Percentiles rank a stretch among this genome's conserved stretches.
phyloP scores from a whole-genome alignment of 2,329 filamentous ascomycete species.

The Colletotrichum australisinense region DNA sequence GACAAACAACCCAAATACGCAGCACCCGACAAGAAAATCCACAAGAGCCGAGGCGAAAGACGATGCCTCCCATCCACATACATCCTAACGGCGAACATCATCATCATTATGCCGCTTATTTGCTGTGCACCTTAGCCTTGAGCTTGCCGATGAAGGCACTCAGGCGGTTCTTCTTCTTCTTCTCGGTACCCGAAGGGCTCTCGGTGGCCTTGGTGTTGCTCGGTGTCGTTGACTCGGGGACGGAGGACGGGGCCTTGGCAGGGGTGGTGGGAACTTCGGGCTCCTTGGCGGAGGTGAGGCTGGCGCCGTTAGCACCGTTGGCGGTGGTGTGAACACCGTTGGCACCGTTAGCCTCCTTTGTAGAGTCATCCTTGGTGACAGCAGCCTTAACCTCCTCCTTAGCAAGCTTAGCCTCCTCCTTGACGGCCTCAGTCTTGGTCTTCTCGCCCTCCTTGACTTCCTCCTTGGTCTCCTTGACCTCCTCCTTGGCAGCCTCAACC shows the following conservation, averaged over 20 bases:
- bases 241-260: slow-evolving; percentile 33
- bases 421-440: slow-evolving; percentile 34
- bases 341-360: slow-evolving; percentile 18
- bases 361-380: slow-evolving; percentile 29
- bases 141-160: slow-evolving; percentile 72
- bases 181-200: slow-evolving; percentile 51
- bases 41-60: slow-evolving; percentile 48
- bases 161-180: slow-evolving; percentile 75
- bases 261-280: slow-evolving; percentile 30
- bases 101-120: slow-evolving; percentile 26
- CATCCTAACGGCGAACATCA: slow-evolving; percentile 38
- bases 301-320: slow-evolving; percentile 38
- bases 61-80: slow-evolving; percentile 40
- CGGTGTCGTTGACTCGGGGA: slow-evolving; percentile 36
- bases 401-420: slow-evolving; percentile 35
- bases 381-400: slow-evolving; percentile 36
- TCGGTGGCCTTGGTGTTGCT: slow-evolving; percentile 43
- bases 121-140: slow-evolving; percentile 57
- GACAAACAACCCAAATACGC: slow-evolving; percentile 34
- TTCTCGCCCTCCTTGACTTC: slow-evolving; percentile 34
- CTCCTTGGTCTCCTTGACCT: slow-evolving; percentile 35
- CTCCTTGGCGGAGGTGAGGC: slow-evolving; percentile 37
- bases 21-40: slow-evolving; percentile 52
- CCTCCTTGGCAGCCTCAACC: slow-evolving; percentile 39
- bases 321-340: slow-evolving; percentile 34